Evolutionary conservation across 495 filamentous ascomycete genomes (phyloP).

Genomic region (Penicillium samsonianum): DNA sequence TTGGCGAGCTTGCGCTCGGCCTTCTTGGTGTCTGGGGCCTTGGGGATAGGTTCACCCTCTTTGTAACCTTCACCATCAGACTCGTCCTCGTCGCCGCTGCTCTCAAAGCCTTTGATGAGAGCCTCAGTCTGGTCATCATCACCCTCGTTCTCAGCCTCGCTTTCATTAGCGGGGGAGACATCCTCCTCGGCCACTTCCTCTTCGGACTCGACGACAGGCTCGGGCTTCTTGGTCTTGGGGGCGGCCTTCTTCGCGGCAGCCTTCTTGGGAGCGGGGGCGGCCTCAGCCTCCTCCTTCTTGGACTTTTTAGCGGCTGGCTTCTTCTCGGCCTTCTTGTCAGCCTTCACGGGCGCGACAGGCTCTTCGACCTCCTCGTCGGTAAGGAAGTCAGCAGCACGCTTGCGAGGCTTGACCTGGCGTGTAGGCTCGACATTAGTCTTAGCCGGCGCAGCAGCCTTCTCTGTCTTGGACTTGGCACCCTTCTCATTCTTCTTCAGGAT

Average conservation of each 20-base stretch:
- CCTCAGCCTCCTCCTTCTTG: constrained; percentile 40
- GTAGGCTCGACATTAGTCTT: constrained; percentile 42
- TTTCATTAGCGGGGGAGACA: constrained; percentile 27
- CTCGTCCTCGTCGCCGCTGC: constrained; percentile 65
- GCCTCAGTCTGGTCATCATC: constrained; percentile 69
- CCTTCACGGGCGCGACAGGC: constrained; percentile 30
- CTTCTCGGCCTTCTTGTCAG: constrained; percentile 26
- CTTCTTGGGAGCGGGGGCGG: constrained; percentile 37
- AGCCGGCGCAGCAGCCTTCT: constrained; percentile 25
- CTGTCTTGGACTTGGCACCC: constrained; percentile 24
- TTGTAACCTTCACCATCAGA: constrained; percentile 56
- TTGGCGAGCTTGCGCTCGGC: constrained; percentile 59
- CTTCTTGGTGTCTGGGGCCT: constrained; percentile 63
- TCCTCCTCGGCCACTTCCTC: constrained; percentile 23
- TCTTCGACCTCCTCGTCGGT: constrained; percentile 43
- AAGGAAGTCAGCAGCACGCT: constrained; percentile 57
- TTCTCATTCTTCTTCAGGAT: constrained; percentile 42
- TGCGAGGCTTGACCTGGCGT: constrained; percentile 49
- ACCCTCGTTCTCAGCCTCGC: constrained; percentile 41
- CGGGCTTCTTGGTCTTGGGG: constrained; percentile 25
- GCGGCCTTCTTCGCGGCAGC: constrained; percentile 32
- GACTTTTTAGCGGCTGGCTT: constrained; percentile 38
- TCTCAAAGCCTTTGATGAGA: constrained; percentile 78
- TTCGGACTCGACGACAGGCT: constrained; percentile 27
- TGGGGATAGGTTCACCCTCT: constrained; percentile 57